phyloP scores from a whole-genome alignment of 2,329 filamentous ascomycete species.

The Pseudocercospora fijiensis region DNA sequence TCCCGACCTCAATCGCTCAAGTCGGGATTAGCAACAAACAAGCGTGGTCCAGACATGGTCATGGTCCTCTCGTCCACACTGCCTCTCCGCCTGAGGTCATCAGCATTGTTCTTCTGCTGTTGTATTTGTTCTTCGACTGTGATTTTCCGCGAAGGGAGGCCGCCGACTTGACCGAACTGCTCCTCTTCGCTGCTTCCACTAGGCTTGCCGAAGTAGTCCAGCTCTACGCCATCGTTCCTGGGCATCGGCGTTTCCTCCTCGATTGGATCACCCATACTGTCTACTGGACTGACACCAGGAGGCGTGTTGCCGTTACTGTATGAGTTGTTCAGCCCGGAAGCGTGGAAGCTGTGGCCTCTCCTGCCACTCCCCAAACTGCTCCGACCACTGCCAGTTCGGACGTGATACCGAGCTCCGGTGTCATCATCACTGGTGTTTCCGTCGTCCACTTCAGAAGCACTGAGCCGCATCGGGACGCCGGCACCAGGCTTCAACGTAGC shows the following conservation, averaged over 20 bases:
- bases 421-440: constrained; percentile 75
- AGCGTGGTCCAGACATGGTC: constrained; percentile 66
- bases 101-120: constrained; percentile 65
- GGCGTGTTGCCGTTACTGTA: constrained; percentile 55
- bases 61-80: constrained; percentile 81
- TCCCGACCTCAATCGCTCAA: constrained; percentile 46
- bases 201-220: constrained; percentile 46
- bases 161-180: constrained; percentile 55
- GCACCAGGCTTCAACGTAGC: constrained; percentile 72
- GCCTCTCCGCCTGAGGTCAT: constrained; percentile 72
- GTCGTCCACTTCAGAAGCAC: constrained; percentile 91
- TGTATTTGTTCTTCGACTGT: constrained; percentile 43
- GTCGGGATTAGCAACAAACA: constrained; percentile 87
- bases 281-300: constrained; percentile 46
- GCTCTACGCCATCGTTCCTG: constrained; percentile 34
- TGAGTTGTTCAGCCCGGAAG: constrained; percentile 32
- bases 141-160: constrained; percentile 45
- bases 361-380: constrained; percentile 57
- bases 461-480: constrained; percentile 85
- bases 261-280: constrained; percentile 42
- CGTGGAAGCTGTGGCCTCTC: constrained; percentile 42
- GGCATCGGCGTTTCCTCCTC: constrained; percentile 50
- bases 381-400: constrained; percentile 70
- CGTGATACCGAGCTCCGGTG: constrained; percentile 57
- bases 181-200: constrained; percentile 52